Conservation (phyloP, 2,329 filamentous ascomycete genomes). For the Nannizzia gypsea region DNA sequence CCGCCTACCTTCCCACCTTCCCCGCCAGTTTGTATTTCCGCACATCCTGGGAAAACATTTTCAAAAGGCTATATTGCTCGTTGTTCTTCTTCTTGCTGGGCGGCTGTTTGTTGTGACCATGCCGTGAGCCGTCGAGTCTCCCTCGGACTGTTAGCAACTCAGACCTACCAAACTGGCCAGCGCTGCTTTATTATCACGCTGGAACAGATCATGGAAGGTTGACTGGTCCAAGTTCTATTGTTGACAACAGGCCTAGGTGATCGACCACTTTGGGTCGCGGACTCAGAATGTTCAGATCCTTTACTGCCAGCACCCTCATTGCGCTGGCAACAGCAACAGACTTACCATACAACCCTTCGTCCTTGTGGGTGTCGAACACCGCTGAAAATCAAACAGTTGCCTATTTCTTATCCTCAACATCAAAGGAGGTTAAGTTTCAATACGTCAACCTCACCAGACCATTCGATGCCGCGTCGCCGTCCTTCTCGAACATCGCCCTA, state of each 20-base stretch:
- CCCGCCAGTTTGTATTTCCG: background rate
- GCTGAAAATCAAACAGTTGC: constrained; percentile 8
- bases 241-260: background rate
- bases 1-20: background rate
- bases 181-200: background rate
- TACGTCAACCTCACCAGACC: constrained; percentile 10
- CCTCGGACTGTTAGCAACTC: background rate
- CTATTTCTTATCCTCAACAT: constrained; percentile 10
- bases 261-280: background rate
- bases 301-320: constrained; percentile 3
- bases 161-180: background rate
- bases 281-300: constrained; percentile 10
- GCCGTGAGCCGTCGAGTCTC: background rate
- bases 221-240: background rate
- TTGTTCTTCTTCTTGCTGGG: background rate
- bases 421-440: constrained; percentile 11
- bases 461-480: constrained; percentile 23
- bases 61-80: background rate
- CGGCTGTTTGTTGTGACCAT: background rate
- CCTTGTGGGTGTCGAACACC: constrained; percentile 10
- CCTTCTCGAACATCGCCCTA: constrained; percentile 22
- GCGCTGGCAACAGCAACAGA: constrained; percentile 2
- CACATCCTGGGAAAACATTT: background rate
- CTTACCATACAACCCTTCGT: constrained; percentile 15
- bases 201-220: background rate